Percentiles rank a stretch among this genome's conserved stretches.
Conservation (phyloP, 768 basidiomycete genomes). For the Sarcodon sp. region DNA sequence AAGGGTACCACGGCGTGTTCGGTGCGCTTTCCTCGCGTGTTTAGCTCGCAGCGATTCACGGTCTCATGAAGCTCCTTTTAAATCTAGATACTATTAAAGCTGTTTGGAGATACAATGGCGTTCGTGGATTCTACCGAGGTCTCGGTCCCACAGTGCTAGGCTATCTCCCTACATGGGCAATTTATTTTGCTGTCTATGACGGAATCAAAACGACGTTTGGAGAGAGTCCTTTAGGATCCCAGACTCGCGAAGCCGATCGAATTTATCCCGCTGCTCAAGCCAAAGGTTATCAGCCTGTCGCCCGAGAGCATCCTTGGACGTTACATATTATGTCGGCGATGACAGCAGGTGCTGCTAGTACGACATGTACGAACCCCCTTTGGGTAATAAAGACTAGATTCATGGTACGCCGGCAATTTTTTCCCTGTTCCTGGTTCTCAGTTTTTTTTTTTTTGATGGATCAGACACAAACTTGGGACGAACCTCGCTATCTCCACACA, state of each 20-base stretch:
- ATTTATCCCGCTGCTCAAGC: slow-evolving; percentile 76
- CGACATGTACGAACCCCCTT: slow-evolving; percentile 87
- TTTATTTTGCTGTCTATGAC: slow-evolving; percentile 97
- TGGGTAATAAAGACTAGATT: slow-evolving; percentile 99
- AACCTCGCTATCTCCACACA: slow-evolving; percentile 78
- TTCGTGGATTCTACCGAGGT: slow-evolving; percentile 92
- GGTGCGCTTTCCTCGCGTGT: slow-evolving; percentile 29
- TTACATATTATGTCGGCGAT: slow-evolving; percentile 92
- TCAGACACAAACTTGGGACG: slow-evolving; percentile 74
- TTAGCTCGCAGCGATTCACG: slow-evolving; percentile 7
- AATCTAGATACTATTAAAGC: slow-evolving; percentile 38
- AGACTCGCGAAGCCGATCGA: slow-evolving; percentile 4
- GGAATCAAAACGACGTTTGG: slow-evolving; percentile 82
- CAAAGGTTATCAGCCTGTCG: slow-evolving; percentile 74
- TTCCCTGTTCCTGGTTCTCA: slow-evolving; percentile 6
- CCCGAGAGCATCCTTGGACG: slow-evolving; percentile 75
- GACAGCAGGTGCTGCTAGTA: slow-evolving; percentile 88
- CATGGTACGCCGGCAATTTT: slow-evolving; percentile 50
- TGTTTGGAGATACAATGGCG: slow-evolving; percentile 54
- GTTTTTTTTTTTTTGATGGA: not conserved
- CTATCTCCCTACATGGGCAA: slow-evolving; percentile 98
- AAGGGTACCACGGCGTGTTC: slow-evolving; percentile 64
- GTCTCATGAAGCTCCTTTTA: slow-evolving; percentile 10
- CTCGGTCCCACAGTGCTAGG: slow-evolving; percentile 93
- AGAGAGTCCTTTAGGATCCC: slow-evolving; percentile 36